Conservation (phyloP, 257 asterid species). For the Nemophila menziesii region DNA sequence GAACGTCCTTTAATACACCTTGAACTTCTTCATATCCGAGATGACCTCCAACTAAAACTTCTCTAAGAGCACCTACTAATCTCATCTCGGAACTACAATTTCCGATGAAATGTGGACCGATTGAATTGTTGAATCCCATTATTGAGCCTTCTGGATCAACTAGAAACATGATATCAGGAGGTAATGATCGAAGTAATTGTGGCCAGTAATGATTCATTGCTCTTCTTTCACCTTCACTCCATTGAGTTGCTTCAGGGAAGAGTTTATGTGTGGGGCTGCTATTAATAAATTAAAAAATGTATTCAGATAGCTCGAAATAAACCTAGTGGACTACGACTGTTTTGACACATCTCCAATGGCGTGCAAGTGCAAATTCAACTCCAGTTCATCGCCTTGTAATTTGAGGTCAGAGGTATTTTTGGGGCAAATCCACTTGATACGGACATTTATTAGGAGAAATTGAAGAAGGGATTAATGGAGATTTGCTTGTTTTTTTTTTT, state of each 20-base stretch:
- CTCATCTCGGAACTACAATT: slow-evolving; percentile 81
- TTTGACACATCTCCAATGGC: too few species aligned
- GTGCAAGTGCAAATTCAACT: too few species aligned
- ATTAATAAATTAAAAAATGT: too few species aligned
- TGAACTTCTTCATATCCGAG: slow-evolving; percentile 95
- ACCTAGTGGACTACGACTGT: too few species aligned
- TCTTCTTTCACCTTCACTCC: slow-evolving; percentile 94
- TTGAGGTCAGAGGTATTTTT: too few species aligned
- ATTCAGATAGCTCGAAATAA: too few species aligned
- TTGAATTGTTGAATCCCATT: slow-evolving; percentile 69
- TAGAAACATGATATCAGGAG: slow-evolving; percentile 63
- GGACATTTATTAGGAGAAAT: too few species aligned
- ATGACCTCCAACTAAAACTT: slow-evolving; percentile 93
- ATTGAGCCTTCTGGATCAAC: slow-evolving; percentile 92
- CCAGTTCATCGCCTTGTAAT: too few species aligned
- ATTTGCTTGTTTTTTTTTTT: too few species aligned
- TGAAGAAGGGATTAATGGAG: too few species aligned
- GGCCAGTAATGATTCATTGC: slow-evolving; percentile 91
- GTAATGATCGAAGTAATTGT: slow-evolving; percentile 52
- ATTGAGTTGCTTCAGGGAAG: slow-evolving; percentile 89
- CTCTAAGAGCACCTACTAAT: slow-evolving; percentile 92
- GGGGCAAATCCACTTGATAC: too few species aligned
- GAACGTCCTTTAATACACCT: slow-evolving; percentile 77
- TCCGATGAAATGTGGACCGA: slow-evolving; percentile 73
- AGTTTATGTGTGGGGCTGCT: too few species aligned